Base-by-base conservation (phyloP, 2,329 filamentous ascomycete species). In the Botryotinia convoluta region DNA sequence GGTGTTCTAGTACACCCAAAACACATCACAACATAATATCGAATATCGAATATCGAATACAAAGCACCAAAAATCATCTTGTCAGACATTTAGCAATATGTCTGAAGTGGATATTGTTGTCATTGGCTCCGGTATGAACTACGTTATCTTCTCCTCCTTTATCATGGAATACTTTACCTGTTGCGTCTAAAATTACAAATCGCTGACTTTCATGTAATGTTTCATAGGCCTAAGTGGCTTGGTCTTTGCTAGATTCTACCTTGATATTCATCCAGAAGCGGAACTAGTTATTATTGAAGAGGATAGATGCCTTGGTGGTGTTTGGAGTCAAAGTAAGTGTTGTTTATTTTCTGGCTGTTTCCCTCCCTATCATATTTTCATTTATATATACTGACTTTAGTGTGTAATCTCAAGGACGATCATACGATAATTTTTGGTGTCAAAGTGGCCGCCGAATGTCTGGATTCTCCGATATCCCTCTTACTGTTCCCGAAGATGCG, bases 351-450 rank as follows among this genome's bases (percentile, higher is more conserved):
- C 29, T 37, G 32, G 7, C 59, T 32, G 7, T 57, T 54, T 57
- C 44, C 9, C 10, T 71, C 12, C 16, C n/a, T 18, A 18, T 20
- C 35, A 3, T 29, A 37, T 48, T 29, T 29, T 18, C 26, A 42
- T 22, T 26, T 29, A 9, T 9, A 29, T 51, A 67, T 29, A 67
- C 32, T 54, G 26, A 67, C 26, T 20, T 39, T 26, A 8, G 45
- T 54, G 26, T 67, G 26, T 22, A n/a, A 39, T 67, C 2, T 54
- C 44, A 67, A 79, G 77, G 74, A 71, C 73, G 79, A 65, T 76
- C 68, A 48, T 80, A 80, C 74, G 77, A 78, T 51, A 76, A 74
- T 65, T 81, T 80, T 51, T 81, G 79, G 79, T 79, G 79, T n/a
- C 80, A 82, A 75, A 77, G 76, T 64, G 78, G 78, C 29, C 64